A percentile compares a stretch with the other conserved stretches of the same genome.
Conservation (phyloP, 1,139 yeast genomes). For the Insectozyma bohioensis region DNA sequence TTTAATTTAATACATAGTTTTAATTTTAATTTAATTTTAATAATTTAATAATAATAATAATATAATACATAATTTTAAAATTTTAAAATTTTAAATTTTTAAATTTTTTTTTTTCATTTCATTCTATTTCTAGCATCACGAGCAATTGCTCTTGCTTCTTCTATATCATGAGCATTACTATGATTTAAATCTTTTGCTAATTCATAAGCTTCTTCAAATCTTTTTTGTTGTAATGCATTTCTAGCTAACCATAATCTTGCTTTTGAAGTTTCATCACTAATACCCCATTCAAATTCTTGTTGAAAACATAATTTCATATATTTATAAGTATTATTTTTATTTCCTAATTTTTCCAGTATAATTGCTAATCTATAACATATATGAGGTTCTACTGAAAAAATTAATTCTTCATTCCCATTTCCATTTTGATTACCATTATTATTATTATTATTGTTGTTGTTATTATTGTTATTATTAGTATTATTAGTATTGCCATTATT, state of each 20-base stretch:
- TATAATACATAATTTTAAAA: background rate
- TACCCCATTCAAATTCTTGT: constrained; percentile 66
- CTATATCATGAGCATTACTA: constrained; percentile 82
- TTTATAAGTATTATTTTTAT: constrained; percentile 52
- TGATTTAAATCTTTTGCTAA: constrained; percentile 74
- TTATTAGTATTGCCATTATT: constrained; percentile 7
- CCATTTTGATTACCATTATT: constrained; percentile 7
- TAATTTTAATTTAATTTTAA: no score
- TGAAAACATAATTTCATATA: constrained; percentile 75
- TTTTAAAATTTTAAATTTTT: background rate
- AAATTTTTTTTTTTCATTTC: no score
- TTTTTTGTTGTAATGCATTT: constrained; percentile 54
- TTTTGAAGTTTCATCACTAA: constrained; percentile 73
- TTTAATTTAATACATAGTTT: no score
- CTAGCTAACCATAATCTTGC: constrained; percentile 89
- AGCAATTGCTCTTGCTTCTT: constrained; percentile 84
- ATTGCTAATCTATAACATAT: constrained; percentile 69
- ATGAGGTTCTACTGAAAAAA: constrained; percentile 37
- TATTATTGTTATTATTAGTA: no score
- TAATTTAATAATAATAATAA: no score
- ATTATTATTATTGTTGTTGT: constrained; percentile 7
- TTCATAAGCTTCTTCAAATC: constrained; percentile 69
- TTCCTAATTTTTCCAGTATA: constrained; percentile 59
- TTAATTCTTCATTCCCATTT: constrained; percentile 11
- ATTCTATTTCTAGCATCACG: constrained; percentile 62